Percentiles rank a stretch among this genome's conserved stretches.
phyloP scores from a whole-genome alignment of 805 yeast genomes.

The Yamadazyma philogaea region DNA sequence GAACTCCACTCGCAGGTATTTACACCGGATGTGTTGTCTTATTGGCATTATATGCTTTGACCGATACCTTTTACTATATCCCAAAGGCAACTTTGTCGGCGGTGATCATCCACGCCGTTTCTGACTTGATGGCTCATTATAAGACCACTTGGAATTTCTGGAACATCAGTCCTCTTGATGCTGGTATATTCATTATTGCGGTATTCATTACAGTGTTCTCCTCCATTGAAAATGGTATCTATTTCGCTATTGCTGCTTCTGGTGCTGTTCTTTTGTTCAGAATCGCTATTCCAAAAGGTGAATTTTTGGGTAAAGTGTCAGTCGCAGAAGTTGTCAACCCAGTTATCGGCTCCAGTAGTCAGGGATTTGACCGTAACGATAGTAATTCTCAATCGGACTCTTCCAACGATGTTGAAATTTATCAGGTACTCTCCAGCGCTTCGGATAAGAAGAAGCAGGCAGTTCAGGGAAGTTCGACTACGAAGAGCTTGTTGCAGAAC shows the following conservation, averaged over 20 bases:
- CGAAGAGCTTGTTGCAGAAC: conserved; percentile 21
- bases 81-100: conserved; percentile 88
- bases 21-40: conserved; percentile 87
- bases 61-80: conserved; percentile 80
- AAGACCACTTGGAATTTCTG: conserved; percentile 66
- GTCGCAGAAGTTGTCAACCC: conserved; percentile 74
- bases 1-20: conserved; percentile 90
- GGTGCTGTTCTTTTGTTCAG: conserved; percentile 70
- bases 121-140: conserved; percentile 74
- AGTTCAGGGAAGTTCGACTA: conserved; percentile 13
- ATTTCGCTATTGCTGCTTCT: conserved; percentile 86
- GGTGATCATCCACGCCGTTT: conserved; percentile 88
- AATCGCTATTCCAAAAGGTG: conserved; percentile 76
- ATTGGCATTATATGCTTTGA: conserved; percentile 79
- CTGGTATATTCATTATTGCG: conserved; percentile 66
- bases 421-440: conserved; percentile 38
- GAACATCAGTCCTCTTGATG: conserved; percentile 71
- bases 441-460: conserved; percentile 21
- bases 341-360: conserved; percentile 23
- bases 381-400: conserved; percentile 13
- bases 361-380: background rate
- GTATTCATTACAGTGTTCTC: conserved; percentile 74
- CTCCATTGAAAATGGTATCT: conserved; percentile 83
- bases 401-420: conserved; percentile 36
- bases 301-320: conserved; percentile 74